Evolutionary conservation across 768 basidiomycete species (phyloP), one percentile per base, ranked within the genome.

Genomic region (Tricholomella constricta): DNA sequence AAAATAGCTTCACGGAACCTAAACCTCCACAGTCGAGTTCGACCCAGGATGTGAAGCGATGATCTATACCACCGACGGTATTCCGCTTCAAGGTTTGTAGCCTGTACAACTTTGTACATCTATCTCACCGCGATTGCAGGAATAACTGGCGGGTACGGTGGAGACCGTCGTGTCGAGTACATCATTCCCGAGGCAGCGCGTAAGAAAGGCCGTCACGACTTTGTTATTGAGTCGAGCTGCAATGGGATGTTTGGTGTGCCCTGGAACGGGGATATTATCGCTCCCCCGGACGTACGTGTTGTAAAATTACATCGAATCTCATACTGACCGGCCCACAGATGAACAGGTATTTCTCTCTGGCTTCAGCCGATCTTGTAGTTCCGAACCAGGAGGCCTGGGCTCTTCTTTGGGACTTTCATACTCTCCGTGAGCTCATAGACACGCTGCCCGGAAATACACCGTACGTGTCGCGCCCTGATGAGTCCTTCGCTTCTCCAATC

Each of bases 221-320:
- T 92, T 58, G 71, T 90, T 56, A 85, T 91, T 55, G 89, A 91
- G 66, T 85, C 84, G 1, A 87, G 84, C 60, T 94, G 91, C 74
- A 98, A 98, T 56, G 94, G 91, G 45, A 96, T 98, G 94, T 97
- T 97, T 62, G 96, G 96, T 34, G 85, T 93, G 0, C 87, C 88
- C 0, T 85, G 79, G 83, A 80, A 77, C 47, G 90, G 89, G 2
- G 88, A 94, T 63, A 88, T 80, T 0, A 91, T 95, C 47, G 80
- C 82, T 3, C 91, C 94, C 34, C 94, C 94, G 0, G 91, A 95
- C 62, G 85, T 87, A 59, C 63, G 87, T 69, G 19, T 15, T 40
- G 20, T n/a, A 22, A 7, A 22, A 7, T 2, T 22, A 4, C 20
- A 19, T 9, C 4, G 20, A n/a, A 17, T 19, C 11, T 19, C n/a